These are phyloP conservation scores for Fusarium sambucinum DNA, from an alignment of 2,329 filamentous ascomycete species.

Conservation along the genomic window DNA sequence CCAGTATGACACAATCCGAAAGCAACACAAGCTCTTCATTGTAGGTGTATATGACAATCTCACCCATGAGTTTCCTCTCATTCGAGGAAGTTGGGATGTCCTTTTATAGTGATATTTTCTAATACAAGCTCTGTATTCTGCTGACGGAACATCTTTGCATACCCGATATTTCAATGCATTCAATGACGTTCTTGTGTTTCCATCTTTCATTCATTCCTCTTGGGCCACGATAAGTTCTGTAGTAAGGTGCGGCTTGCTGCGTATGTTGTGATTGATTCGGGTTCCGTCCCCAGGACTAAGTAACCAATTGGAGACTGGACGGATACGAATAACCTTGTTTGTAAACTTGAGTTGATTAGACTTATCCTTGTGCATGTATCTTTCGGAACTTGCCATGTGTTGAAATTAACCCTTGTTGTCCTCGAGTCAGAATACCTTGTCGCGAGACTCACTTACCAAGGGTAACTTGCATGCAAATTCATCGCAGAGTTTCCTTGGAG, in stretches of 20 bases:
- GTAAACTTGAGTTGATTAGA: conserved; percentile 12
- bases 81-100: background rate
- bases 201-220: background rate
- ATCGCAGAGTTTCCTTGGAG: background rate
- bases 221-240: background rate
- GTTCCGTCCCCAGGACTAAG: background rate
- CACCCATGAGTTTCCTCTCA: background rate
- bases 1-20: background rate
- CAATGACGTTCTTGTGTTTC: background rate
- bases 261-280: conserved; percentile 1
- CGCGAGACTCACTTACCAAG: background rate
- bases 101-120: background rate
- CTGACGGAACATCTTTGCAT: background rate
- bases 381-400: background rate
- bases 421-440: background rate
- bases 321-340: conserved; percentile 1
- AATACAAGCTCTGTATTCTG: background rate
- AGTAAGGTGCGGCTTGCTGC: background rate
- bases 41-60: background rate
- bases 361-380: conserved; percentile 13
- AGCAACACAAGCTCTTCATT: background rate
- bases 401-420: background rate
- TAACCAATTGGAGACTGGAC: background rate
- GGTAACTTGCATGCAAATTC: background rate
- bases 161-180: background rate